Conservation (phyloP, 495 filamentous ascomycete genomes). For the Trichoderma gamsii region DNA sequence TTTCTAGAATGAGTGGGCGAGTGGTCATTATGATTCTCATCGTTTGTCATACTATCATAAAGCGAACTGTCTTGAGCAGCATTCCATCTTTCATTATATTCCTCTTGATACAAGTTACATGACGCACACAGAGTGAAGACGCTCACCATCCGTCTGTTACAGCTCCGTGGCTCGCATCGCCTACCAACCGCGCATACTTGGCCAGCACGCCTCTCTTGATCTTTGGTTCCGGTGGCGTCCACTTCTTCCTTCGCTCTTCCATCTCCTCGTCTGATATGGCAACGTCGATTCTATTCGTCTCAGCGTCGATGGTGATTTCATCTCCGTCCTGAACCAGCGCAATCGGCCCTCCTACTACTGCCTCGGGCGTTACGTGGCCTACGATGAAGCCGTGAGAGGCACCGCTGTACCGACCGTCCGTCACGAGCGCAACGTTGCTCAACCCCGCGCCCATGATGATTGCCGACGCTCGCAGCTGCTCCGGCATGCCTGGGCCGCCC, state of each 20-base stretch:
- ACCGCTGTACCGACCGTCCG: constrained; percentile 86
- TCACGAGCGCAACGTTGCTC: constrained; percentile 84
- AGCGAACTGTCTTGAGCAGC: neutral
- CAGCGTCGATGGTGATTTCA: constrained; percentile 78
- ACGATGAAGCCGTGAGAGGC: constrained; percentile 96
- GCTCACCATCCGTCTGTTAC: constrained; percentile 39
- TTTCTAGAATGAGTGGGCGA: too few relatives aligned
- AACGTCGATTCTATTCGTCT: constrained; percentile 70
- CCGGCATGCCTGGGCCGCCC: constrained; percentile 97
- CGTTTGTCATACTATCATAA: too few relatives aligned
- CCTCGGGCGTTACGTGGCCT: constrained; percentile 89
- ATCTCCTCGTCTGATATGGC: constrained; percentile 61
- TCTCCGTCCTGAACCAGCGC: constrained; percentile 77
- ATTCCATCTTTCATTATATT: neutral
- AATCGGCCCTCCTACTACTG: constrained; percentile 74
- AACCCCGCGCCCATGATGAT: constrained; percentile 90
- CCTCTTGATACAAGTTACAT: neutral
- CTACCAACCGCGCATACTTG: constrained; percentile 70
- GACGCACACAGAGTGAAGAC: neutral
- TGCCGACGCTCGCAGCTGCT: constrained; percentile 83
- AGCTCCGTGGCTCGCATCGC: constrained; percentile 50
- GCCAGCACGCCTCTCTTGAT: constrained; percentile 84
- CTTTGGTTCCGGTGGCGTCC: constrained; percentile 65
- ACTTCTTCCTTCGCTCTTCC: constrained; percentile 55
- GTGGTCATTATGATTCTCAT: too few relatives aligned